Evolutionary conservation across 441 rosid species (phyloP), one percentile per base, ranked within the genome.

Genomic region (Euphorbia schlechtendalii): DNA sequence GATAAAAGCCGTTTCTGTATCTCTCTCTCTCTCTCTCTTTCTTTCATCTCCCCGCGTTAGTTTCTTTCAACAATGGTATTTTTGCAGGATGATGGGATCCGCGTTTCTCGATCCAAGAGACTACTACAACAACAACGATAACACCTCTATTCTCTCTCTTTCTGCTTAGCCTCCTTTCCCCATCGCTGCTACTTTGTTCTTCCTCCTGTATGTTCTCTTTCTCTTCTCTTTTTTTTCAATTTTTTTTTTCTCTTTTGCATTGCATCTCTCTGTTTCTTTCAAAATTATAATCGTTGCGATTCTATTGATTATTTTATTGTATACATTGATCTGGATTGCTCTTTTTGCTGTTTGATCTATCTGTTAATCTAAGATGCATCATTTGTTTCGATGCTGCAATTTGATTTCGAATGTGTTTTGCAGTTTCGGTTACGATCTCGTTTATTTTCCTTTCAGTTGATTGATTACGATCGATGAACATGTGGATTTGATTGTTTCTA

Each of bases 61-160:
- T 58, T 74, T 41, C 14, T 41, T 74, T 69, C 73, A 74, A 65
- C 69, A 38, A 79, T 78, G 84, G 85, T 73, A 78, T 74, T 77
- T 77, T 69, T 73, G 65, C 77, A 69, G 76, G 65, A 25, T 75
- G 71, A 76, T 76, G 85, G 85, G 86, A 87, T 85, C 86, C 71
- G 81, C 76, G 72, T 73, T 74, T 74, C 69, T 78, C 79, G 70
- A 80, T 82, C 72, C 68, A 24, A 24, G 56, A 52, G 72, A 72
- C 36, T 32, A 62, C 57, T 3, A 14, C 61, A 52, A 66, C 43
- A 69, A 69, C n/a, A n/a, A n/a, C n/a, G n/a, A n/a, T n/a, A n/a
- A n/a, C n/a, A n/a, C n/a, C n/a, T 15, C 3, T 14, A 56, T 17
- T 59, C n/a, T 56, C 53, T 22, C 63, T 22, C 25, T 68, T 53